These are phyloP conservation scores for Curvularia sp. DNA, from an alignment of 2,329 filamentous ascomycete genomes.

Conservation along the genomic window DNA sequence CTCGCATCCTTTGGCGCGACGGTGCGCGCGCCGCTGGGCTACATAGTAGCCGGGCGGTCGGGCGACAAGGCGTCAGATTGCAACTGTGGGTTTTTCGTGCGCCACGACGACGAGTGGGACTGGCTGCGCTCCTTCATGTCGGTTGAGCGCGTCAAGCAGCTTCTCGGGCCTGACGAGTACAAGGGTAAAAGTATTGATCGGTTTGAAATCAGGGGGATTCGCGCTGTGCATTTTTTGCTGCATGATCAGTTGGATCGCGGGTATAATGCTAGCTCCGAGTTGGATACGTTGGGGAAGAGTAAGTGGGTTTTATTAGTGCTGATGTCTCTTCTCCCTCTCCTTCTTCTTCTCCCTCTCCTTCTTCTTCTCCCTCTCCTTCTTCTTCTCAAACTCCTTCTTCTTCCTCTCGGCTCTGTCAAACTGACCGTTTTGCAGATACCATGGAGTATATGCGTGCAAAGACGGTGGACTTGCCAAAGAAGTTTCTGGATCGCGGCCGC, in stretches of 20 bases:
- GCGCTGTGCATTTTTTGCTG: constrained; percentile 51
- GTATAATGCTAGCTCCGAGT: constrained; percentile 10
- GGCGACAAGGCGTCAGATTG: constrained; percentile 49
- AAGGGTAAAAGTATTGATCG: constrained; percentile 24
- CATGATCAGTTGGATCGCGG: constrained; percentile 57
- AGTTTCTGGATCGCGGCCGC: constrained; percentile 18
- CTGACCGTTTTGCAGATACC: constrained; percentile 17
- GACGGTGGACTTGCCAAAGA: constrained; percentile 26
- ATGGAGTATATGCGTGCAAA: constrained; percentile 33
- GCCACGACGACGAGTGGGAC: constrained; percentile 42
- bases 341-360: too few relatives aligned
- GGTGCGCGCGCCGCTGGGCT: constrained; percentile 50
- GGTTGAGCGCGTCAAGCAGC: constrained; percentile 30
- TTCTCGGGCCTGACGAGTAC: constrained; percentile 43
- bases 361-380: too few relatives aligned
- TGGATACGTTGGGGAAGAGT: constrained; percentile 22
- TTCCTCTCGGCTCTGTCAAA: too few relatives aligned
- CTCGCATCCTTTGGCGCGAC: constrained; percentile 31
- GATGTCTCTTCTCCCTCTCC: too few relatives aligned
- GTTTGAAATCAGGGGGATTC: constrained; percentile 15
- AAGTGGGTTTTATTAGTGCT: not conserved
- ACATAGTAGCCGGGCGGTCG: constrained; percentile 56
- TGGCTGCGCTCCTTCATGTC: constrained; percentile 45
- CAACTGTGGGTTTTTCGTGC: constrained; percentile 50
- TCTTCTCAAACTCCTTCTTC: too few relatives aligned